Conservation (phyloP, 148 eudicot species). For the Vaccinium macrocarpon region DNA sequence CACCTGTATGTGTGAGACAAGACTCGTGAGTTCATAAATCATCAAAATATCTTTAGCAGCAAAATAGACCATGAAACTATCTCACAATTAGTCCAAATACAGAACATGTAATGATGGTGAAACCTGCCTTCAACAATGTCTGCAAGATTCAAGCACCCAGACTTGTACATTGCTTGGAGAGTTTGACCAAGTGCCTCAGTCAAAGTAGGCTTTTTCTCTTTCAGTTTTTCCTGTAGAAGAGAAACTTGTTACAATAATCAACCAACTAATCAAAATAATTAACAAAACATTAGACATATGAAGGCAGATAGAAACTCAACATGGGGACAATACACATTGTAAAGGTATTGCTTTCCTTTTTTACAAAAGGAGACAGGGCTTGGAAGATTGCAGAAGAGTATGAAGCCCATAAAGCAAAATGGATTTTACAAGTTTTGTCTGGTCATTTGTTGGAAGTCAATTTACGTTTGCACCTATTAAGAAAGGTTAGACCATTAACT, state of each 20-base stretch:
- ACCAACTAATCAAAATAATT: neutral
- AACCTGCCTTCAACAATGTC: slow-evolving; percentile 83
- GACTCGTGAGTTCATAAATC: neutral
- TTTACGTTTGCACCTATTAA: neutral
- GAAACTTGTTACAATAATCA: slow-evolving; percentile 3
- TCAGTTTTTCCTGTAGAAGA: slow-evolving; percentile 78
- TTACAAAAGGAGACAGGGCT: neutral
- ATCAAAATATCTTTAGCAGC: neutral
- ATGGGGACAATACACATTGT: neutral
- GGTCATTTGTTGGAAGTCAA: neutral
- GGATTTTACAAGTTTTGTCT: neutral
- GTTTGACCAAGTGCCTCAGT: slow-evolving; percentile 85
- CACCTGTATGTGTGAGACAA: neutral
- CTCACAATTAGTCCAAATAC: neutral
- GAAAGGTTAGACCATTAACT: neutral
- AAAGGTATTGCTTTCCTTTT: neutral
- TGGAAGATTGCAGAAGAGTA: neutral
- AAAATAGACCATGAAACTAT: neutral
- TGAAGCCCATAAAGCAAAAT: neutral
- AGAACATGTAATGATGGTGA: neutral
- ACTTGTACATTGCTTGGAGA: slow-evolving; percentile 91
- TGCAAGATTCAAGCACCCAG: slow-evolving; percentile 85
- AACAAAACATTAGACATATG: neutral
- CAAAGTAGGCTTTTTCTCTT: slow-evolving; percentile 89
- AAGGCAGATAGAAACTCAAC: neutral